Evolutionary conservation across 2,329 filamentous ascomycete species (phyloP).

Genomic region (Cytospora leucostoma): DNA sequence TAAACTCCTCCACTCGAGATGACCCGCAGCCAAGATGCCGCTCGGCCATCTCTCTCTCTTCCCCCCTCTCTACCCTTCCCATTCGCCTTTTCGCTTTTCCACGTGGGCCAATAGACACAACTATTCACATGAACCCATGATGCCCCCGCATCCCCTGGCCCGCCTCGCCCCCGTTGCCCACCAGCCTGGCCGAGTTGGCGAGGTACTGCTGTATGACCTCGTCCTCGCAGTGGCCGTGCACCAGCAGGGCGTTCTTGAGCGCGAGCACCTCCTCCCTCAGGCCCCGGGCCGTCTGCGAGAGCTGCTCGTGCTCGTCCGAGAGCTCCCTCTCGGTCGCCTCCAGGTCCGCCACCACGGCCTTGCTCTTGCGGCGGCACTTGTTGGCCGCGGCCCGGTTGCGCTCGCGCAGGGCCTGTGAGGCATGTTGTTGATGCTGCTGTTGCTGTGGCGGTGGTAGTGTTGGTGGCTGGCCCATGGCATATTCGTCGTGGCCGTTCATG

Average conservation of each 20-base stretch:
- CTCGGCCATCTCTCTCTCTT: too few relatives aligned
- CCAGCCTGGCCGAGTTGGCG: constrained; percentile 28
- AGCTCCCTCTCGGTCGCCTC: constrained; percentile 31
- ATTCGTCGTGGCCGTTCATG: too few relatives aligned
- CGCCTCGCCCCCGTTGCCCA: background rate
- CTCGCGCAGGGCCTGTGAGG: constrained; percentile 24
- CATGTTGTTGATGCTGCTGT: background rate
- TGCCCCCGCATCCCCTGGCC: background rate
- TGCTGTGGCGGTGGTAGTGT: background rate
- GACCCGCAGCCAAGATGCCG: too few relatives aligned
- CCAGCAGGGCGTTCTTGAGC: constrained; percentile 36
- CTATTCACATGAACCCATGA: background rate
- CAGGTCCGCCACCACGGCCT: constrained; percentile 32
- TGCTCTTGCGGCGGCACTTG: constrained; percentile 37
- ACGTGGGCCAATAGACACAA: too few relatives aligned
- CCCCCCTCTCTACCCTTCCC: too few relatives aligned
- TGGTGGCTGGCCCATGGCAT: background rate
- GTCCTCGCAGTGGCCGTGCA: constrained; percentile 34
- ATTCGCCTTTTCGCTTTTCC: too few relatives aligned
- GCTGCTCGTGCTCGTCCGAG: constrained; percentile 26
- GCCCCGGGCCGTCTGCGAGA: constrained; percentile 29
- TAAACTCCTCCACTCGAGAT: too few relatives aligned
- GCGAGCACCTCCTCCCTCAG: constrained; percentile 35
- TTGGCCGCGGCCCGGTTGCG: constrained; percentile 36
- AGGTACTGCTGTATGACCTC: constrained; percentile 35